Conservation (phyloP, 257 asterid species). For the Solanum virginianum region DNA sequence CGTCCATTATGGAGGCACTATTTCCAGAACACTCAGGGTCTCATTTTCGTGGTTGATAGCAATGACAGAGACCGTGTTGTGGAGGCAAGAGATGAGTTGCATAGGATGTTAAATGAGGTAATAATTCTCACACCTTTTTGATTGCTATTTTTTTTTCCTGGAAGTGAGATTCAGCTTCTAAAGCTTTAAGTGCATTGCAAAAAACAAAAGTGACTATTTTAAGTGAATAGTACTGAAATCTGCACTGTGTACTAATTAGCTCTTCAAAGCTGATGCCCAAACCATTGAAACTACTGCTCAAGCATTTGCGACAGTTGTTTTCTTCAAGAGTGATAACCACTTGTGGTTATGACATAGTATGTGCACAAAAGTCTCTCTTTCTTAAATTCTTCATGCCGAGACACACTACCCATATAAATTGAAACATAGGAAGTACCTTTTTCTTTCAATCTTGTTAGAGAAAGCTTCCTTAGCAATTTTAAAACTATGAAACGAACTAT, state of each 20-base stretch:
- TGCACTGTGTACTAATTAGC: background rate
- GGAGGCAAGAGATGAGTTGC: background rate
- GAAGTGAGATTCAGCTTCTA: background rate
- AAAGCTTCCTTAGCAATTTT: background rate
- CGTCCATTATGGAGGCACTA: conserved; percentile 1
- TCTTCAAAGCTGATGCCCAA: background rate
- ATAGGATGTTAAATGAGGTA: background rate
- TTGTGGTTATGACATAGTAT: background rate
- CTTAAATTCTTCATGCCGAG: background rate
- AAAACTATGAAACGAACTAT: background rate
- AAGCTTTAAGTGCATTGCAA: background rate
- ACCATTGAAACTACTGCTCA: background rate
- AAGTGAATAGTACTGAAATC: background rate
- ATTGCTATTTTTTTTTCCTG: background rate
- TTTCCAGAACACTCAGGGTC: background rate
- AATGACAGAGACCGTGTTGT: background rate
- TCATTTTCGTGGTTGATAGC: background rate
- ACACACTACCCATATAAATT: background rate
- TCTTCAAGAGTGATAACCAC: background rate
- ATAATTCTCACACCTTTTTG: background rate
- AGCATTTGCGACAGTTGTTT: background rate
- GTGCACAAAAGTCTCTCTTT: background rate
- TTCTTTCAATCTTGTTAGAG: background rate
- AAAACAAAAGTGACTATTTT: background rate
- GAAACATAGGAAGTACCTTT: background rate